Conservation (phyloP, 345 rosid species). For the Cochlearia excelsa region DNA sequence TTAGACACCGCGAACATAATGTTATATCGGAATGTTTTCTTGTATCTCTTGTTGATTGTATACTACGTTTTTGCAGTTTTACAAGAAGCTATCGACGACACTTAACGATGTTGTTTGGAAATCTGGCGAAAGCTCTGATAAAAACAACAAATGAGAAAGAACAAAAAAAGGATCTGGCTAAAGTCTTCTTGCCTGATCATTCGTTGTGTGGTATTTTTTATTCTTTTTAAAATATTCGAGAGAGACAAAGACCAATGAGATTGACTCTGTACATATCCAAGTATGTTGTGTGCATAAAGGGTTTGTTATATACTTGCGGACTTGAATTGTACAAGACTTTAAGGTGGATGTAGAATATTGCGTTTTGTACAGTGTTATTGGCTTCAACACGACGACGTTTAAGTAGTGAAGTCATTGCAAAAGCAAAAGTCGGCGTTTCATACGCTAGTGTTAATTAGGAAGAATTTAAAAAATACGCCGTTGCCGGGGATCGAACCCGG, state of each 20-base stretch:
- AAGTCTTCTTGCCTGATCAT: slow-evolving; percentile 12
- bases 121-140: slow-evolving; percentile 80
- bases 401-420: too few species aligned
- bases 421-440: too few species aligned
- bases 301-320: slow-evolving; percentile 3
- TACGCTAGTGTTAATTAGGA: too few species aligned
- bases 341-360: too few species aligned
- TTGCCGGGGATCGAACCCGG: slow-evolving; percentile 96
- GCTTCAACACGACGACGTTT: too few species aligned
- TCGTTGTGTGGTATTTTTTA: neutral
- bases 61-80: slow-evolving; percentile 58
- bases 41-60: neutral
- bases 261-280: slow-evolving; percentile 28
- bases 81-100: slow-evolving; percentile 74
- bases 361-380: too few species aligned
- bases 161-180: neutral
- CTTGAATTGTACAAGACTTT: slow-evolving; percentile 7
- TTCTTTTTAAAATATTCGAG: slow-evolving; percentile 21
- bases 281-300: slow-evolving; percentile 13
- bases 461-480: slow-evolving; percentile 40
- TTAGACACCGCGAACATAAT: neutral
- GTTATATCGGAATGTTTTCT: neutral
- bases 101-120: slow-evolving; percentile 97
- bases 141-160: slow-evolving; percentile 15
- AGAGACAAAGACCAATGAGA: slow-evolving; percentile 10